Percentiles rank a stretch among this genome's conserved stretches.
These are phyloP conservation scores for Plenodomus biglobosus DNA, from an alignment of 2,329 filamentous ascomycete genomes.

Conservation along the genomic window DNA sequence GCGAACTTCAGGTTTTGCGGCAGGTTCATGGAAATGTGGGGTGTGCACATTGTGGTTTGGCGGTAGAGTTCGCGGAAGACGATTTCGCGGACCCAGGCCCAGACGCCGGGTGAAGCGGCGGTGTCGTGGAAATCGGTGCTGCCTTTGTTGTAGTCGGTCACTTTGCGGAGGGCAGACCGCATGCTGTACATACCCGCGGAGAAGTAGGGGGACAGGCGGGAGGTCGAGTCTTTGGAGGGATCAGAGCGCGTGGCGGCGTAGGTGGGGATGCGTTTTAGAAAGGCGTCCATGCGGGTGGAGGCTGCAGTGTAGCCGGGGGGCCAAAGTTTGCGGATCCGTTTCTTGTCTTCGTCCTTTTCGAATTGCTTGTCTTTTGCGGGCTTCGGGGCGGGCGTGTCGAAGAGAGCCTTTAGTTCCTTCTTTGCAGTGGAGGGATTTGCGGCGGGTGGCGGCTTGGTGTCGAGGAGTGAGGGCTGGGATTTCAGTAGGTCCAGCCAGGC, in stretches of 20 bases:
- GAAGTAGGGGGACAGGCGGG: slow-evolving; percentile 50
- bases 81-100: slow-evolving; percentile 54
- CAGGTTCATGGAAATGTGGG: slow-evolving; percentile 54
- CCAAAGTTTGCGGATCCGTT: slow-evolving; percentile 49
- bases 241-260: slow-evolving; percentile 49
- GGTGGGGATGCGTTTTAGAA: slow-evolving; percentile 46
- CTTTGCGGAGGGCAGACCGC: slow-evolving; percentile 49
- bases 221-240: slow-evolving; percentile 47
- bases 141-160: slow-evolving; percentile 47
- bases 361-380: slow-evolving; percentile 48
- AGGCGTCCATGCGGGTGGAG: slow-evolving; percentile 45
- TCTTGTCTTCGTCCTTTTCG: slow-evolving; percentile 41
- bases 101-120: slow-evolving; percentile 42
- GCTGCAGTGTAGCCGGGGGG: slow-evolving; percentile 50
- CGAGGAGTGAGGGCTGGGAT: slow-evolving; percentile 47
- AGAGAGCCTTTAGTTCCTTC: slow-evolving; percentile 36
- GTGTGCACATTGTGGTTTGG: slow-evolving; percentile 50
- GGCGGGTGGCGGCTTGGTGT: slow-evolving; percentile 46
- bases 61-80: slow-evolving; percentile 56
- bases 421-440: slow-evolving; percentile 39
- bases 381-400: slow-evolving; percentile 37
- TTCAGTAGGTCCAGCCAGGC: slow-evolving; percentile 51
- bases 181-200: slow-evolving; percentile 50
- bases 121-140: slow-evolving; percentile 49
- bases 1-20: slow-evolving; percentile 57